Evolutionary conservation across 352 stramenopile species (phyloP).

Genomic region (Globisporangium cylindrosporum): DNA sequence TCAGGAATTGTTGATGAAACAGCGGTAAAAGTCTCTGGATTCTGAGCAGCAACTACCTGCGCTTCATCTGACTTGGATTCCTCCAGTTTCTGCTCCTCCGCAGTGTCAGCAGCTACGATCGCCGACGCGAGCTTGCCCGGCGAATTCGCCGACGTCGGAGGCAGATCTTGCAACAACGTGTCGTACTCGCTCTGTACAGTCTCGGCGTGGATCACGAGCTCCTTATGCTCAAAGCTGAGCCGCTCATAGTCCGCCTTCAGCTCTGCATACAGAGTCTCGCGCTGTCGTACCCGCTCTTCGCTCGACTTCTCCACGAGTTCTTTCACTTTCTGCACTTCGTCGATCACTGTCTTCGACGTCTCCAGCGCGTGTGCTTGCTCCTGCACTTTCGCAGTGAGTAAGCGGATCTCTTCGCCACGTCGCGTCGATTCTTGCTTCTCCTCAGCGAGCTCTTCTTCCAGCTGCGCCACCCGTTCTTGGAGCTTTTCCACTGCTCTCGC

Average conservation of each 20-base stretch:
- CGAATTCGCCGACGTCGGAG: slow-evolving; percentile 26
- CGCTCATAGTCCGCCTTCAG: slow-evolving; percentile 66
- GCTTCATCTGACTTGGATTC: slow-evolving; percentile 17
- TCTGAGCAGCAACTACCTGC: slow-evolving; percentile 7
- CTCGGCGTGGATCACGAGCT: slow-evolving; percentile 75
- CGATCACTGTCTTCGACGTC: slow-evolving; percentile 49
- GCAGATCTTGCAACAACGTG: slow-evolving; percentile 52
- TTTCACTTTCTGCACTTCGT: slow-evolving; percentile 71
- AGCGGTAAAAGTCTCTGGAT: slow-evolving; percentile 7
- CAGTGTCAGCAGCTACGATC: slow-evolving; percentile 23
- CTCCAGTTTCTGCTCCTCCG: slow-evolving; percentile 29
- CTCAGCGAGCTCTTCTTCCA: slow-evolving; percentile 79
- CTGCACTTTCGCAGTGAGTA: slow-evolving; percentile 60
- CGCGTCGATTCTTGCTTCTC: slow-evolving; percentile 78
- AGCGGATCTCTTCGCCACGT: slow-evolving; percentile 70
- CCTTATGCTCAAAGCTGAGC: slow-evolving; percentile 82
- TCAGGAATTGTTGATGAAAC: background rate
- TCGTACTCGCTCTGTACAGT: slow-evolving; percentile 76
- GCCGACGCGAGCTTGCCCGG: slow-evolving; percentile 41
- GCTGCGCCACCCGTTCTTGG: slow-evolving; percentile 59
- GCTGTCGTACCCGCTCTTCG: slow-evolving; percentile 68
- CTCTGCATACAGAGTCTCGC: slow-evolving; percentile 51
- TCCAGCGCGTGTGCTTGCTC: slow-evolving; percentile 62
- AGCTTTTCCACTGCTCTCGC: slow-evolving; percentile 63
- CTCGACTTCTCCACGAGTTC: slow-evolving; percentile 57